Evolutionary conservation across 768 basidiomycete genomes (phyloP).

Genomic region (Mrakia hoshinonis): DNA sequence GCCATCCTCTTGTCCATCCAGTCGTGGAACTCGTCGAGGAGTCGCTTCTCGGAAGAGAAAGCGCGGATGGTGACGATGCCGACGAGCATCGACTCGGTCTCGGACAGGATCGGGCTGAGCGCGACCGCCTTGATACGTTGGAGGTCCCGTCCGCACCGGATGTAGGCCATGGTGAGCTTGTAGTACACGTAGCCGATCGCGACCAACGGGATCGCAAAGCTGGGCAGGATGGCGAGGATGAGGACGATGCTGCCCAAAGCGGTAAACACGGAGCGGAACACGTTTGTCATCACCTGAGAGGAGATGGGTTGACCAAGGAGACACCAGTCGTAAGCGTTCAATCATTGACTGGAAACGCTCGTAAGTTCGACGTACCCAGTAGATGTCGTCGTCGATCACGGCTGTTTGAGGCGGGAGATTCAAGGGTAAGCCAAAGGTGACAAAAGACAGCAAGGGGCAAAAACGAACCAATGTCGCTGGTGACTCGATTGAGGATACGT

Average conservation of each 20-base stretch:
- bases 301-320: no score
- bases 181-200: conserved; percentile 68
- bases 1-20: conserved; percentile 49
- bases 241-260: no score
- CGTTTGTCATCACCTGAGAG: no score
- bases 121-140: conserved; percentile 85
- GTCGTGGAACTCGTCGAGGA: conserved; percentile 62
- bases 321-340: no score
- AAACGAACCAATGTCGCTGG: conserved; percentile 51
- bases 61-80: conserved; percentile 90
- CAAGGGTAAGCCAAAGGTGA: conserved; percentile 60
- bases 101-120: conserved; percentile 71
- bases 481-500: conserved; percentile 28
- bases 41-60: conserved; percentile 69
- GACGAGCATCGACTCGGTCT: conserved; percentile 53
- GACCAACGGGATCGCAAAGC: conserved; percentile 67
- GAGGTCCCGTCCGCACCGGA: conserved; percentile 62
- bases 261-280: no score
- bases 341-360: no score
- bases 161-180: conserved; percentile 48
- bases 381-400: neutral
- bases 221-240: conserved; percentile 57
- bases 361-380: no score
- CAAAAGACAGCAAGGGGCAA: conserved; percentile 52
- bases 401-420: no score